A percentile compares a stretch with the other conserved stretches of the same genome.
Conservation (phyloP, 352 stramenopile genomes). For the Phytophthora sojae region DNA sequence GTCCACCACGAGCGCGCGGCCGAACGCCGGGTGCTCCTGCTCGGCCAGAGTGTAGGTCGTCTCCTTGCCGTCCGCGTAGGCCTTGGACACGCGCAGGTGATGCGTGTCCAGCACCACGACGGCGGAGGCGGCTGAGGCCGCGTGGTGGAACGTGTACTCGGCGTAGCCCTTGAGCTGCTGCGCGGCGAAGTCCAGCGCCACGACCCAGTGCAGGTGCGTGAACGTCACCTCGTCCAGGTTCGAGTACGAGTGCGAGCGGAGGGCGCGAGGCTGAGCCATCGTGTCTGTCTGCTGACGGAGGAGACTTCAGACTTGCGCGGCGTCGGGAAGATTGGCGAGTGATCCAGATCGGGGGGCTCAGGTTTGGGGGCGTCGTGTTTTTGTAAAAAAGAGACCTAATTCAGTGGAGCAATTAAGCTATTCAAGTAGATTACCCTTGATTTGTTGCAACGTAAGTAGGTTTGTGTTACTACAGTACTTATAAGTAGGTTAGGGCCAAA, state of each 20-base stretch:
- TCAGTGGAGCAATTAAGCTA: too few relatives aligned
- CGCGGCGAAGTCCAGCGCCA: slow-evolving; percentile 87
- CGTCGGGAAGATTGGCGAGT: slow-evolving; percentile 28
- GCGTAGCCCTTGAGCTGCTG: slow-evolving; percentile 78
- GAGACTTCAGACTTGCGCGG: slow-evolving; percentile 6
- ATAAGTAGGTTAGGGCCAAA: too few relatives aligned
- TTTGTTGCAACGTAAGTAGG: too few relatives aligned
- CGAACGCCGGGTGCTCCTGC: slow-evolving; percentile 68
- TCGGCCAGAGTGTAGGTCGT: slow-evolving; percentile 67
- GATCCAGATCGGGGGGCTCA: background rate
- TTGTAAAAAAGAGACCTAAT: too few relatives aligned
- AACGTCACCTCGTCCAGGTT: slow-evolving; percentile 87
- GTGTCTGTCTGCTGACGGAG: background rate
- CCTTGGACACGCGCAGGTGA: slow-evolving; percentile 73
- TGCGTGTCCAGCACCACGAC: slow-evolving; percentile 89
- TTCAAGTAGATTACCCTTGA: too few relatives aligned
- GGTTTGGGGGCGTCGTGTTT: background rate
- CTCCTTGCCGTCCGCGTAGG: slow-evolving; percentile 58
- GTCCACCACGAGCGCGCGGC: slow-evolving; percentile 59
- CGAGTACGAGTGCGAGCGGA: slow-evolving; percentile 77
- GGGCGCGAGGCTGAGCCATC: slow-evolving; percentile 5
- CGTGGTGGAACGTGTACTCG: slow-evolving; percentile 81
- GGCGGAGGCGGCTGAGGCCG: slow-evolving; percentile 22
- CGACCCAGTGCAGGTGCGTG: slow-evolving; percentile 89
- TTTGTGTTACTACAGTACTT: too few relatives aligned